phyloP scores from a whole-genome alignment of 1,139 yeast genomes.

The Blastobotrys malaysiensis region DNA sequence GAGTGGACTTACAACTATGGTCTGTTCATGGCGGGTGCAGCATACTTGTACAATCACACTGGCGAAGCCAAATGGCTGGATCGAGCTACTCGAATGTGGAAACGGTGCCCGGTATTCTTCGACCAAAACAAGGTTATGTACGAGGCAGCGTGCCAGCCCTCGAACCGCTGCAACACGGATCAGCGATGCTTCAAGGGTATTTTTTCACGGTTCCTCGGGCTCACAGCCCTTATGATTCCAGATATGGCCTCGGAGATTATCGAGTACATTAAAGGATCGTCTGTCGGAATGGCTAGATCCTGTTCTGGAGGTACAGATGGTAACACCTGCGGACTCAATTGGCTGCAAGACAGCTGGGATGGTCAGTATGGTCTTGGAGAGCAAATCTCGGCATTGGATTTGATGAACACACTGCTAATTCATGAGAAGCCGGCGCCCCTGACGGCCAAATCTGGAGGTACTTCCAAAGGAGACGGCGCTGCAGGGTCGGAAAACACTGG shows the following conservation, averaged over 20 bases:
- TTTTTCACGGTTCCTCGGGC: slow-evolving; percentile 67
- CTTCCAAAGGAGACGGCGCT: slow-evolving; percentile 35
- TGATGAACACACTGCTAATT: slow-evolving; percentile 58
- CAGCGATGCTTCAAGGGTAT: slow-evolving; percentile 88
- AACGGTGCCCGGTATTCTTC: slow-evolving; percentile 58
- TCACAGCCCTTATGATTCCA: slow-evolving; percentile 70
- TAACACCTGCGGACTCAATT: slow-evolving; percentile 82
- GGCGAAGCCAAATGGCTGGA: slow-evolving; percentile 61
- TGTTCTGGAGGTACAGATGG: slow-evolving; percentile 87
- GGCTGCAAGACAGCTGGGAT: slow-evolving; percentile 73
- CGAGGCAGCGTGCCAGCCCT: slow-evolving; percentile 76
- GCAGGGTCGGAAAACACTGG: slow-evolving; percentile 31
- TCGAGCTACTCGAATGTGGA: slow-evolving; percentile 37
- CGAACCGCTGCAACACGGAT: slow-evolving; percentile 66
- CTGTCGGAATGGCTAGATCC: slow-evolving; percentile 72
- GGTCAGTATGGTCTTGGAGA: slow-evolving; percentile 82
- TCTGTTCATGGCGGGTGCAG: slow-evolving; percentile 70
- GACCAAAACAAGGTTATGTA: slow-evolving; percentile 51
- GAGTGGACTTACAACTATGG: slow-evolving; percentile 93
- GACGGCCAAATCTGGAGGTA: slow-evolving; percentile 46
- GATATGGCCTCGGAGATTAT: slow-evolving; percentile 49
- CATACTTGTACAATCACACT: slow-evolving; percentile 74
- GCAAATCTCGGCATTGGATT: slow-evolving; percentile 83
- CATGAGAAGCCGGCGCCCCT: slow-evolving; percentile 39
- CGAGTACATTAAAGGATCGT: slow-evolving; percentile 52